Base-by-base conservation (phyloP, 208 protist genomes). In the Kentomonas sorsogonicus region DNA sequence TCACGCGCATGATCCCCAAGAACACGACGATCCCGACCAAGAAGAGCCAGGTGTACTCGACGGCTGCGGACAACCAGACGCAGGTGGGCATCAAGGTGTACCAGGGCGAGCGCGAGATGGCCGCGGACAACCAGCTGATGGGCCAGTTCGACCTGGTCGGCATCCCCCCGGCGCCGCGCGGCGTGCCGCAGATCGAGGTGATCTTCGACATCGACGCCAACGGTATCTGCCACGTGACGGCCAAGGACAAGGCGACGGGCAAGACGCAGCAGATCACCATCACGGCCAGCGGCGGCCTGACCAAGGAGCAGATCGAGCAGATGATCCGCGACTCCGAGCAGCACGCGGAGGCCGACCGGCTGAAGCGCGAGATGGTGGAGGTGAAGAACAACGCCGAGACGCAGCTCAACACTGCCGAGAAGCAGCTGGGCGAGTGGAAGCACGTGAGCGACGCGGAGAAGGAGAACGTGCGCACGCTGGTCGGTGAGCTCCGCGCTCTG, bases 11-110 rank as follows among this genome's bases (percentile, higher is more conserved):
- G 15, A 99, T 99, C 59, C 61, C 84, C 26, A 95, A 98, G 68
- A 99, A 99, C 84, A 99, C 98, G 7, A 96, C 93, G 25, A 98
- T 99, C 58, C 99, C 99, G 39, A 96, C 85, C 31, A 98, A 98
- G 77, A 96, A 98, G 77, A 91, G 78, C 51, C 93, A 99, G 60
- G 93, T 69, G 11, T 97, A 95, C 77, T 83, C 88, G 16, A 97
- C 92, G 11, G 78, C 74, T 1, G 84, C 70, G 1, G 89, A 97
- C 48, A 85, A 85, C 26, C 91, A 97, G 76, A 77, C 72, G 16
- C 30, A 47, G 16, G 84, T 97, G n/a, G 63, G 48, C 1, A 96
- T 98, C 60, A 70, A 98, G 72, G 91, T 98, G 15, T 98, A 77
- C 60, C 88, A 98, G 76, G 97, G 97, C 59, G 97, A 98, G 77